Evolutionary conservation across 163 green algal genomes (phyloP).

Genomic region (Chlorella variabilis): DNA sequence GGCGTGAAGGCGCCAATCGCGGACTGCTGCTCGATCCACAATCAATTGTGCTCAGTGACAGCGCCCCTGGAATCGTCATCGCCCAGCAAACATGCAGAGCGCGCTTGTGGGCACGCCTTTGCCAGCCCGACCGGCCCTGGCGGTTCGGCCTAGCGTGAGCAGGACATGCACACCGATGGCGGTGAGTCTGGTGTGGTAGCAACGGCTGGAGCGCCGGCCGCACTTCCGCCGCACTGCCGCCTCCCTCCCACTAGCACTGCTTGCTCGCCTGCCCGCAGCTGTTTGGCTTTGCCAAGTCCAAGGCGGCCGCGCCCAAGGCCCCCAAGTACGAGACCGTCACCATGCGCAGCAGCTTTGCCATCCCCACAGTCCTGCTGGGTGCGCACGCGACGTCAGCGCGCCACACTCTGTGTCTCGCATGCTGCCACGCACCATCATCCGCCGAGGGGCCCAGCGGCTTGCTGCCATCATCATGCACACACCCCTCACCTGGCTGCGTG

Average conservation of each 20-base stretch:
- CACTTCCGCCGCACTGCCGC: not conserved
- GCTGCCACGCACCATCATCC: no score
- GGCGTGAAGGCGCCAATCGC: no score
- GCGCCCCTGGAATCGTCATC: no score
- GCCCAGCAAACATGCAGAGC: conserved; percentile 8
- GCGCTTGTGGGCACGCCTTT: conserved; percentile 16
- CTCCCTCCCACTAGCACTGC: no score
- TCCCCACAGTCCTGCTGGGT: conserved; percentile 48
- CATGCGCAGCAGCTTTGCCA: conserved; percentile 53
- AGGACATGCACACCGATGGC: not conserved
- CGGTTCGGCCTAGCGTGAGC: not conserved
- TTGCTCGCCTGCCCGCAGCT: not conserved
- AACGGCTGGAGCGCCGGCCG: not conserved
- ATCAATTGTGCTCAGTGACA: no score
- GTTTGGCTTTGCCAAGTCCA: conserved; percentile 35
- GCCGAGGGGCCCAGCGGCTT: not conserved
- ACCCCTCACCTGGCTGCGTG: no score
- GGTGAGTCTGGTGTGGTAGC: not conserved
- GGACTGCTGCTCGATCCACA: no score
- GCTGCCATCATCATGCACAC: not conserved
- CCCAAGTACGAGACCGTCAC: conserved; percentile 44
- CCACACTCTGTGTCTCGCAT: no score
- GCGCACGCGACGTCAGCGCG: no score
- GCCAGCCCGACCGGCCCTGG: not conserved
- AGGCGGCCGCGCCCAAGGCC: not conserved